A percentile compares a stretch with the other conserved stretches of the same genome.
phyloP scores from a whole-genome alignment of 768 basidiomycete genomes.

The Boletus insuetus region DNA sequence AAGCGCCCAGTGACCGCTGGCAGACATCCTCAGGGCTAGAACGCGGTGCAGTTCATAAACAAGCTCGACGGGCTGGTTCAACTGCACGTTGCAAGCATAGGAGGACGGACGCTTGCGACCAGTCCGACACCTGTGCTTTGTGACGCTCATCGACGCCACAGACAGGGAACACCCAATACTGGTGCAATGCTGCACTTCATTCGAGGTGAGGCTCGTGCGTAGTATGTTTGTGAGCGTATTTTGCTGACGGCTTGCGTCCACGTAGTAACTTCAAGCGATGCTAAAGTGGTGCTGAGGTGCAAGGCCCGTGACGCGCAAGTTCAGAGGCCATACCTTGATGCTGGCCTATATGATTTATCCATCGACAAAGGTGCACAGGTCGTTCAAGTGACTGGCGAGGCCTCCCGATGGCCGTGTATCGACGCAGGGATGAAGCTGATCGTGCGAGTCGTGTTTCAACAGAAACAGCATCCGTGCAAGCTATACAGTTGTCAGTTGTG shows the following conservation, averaged over 20 bases:
- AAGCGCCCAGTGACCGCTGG: neutral
- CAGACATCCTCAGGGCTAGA: conserved; percentile 8
- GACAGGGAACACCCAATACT: conserved; percentile 26
- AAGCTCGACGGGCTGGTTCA: conserved; percentile 24
- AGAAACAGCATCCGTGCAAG: conserved; percentile 12
- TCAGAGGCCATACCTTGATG: conserved; percentile 25
- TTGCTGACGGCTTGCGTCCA: neutral
- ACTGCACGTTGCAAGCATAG: conserved; percentile 15
- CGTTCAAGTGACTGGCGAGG: conserved; percentile 19
- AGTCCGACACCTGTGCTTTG: conserved; percentile 20
- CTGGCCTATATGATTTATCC: conserved; percentile 19
- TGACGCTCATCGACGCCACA: conserved; percentile 26
- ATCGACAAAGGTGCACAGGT: conserved; percentile 25
- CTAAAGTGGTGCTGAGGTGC: conserved; percentile 15
- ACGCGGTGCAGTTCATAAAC: conserved; percentile 13
- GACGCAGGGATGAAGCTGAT: conserved; percentile 25
- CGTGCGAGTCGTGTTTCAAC: conserved; percentile 23
- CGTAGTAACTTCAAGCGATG: conserved; percentile 23
- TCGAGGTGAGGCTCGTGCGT: conserved; percentile 17
- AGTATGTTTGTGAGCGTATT: neutral
- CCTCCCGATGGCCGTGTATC: conserved; percentile 22
- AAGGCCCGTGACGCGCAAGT: conserved; percentile 19
- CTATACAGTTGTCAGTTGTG: conserved; percentile 21
- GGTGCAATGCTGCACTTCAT: conserved; percentile 25
- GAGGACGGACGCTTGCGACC: neutral